phyloP scores from a whole-genome alignment of 805 yeast genomes.

The Teunomyces tritomae region DNA sequence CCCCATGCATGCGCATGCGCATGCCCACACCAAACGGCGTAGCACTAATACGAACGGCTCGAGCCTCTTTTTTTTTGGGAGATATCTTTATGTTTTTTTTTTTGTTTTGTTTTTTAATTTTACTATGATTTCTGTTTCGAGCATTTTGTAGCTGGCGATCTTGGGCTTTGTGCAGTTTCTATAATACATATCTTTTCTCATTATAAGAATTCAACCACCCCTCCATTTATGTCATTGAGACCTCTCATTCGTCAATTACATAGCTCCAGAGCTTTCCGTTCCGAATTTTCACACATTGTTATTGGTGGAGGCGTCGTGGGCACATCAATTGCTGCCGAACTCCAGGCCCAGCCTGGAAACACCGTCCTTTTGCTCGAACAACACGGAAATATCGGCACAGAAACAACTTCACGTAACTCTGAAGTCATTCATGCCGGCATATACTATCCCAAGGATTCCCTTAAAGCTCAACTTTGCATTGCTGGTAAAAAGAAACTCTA shows the following conservation, averaged over 20 bases:
- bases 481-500: constrained; percentile 73
- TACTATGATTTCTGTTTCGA: too few species aligned
- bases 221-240: neutral
- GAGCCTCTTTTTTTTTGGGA: too few species aligned
- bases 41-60: too few species aligned
- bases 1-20: too few species aligned
- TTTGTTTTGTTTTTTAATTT: too few species aligned
- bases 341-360: constrained; percentile 44
- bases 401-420: constrained; percentile 85
- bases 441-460: constrained; percentile 67
- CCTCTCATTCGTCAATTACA: neutral
- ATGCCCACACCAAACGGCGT: too few species aligned
- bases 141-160: too few species aligned
- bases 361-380: constrained; percentile 68
- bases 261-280: neutral
- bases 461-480: constrained; percentile 70
- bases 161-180: too few species aligned
- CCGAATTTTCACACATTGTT: constrained; percentile 67
- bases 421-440: constrained; percentile 93
- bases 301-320: constrained; percentile 89
- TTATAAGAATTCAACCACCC: neutral
- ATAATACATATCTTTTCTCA: too few species aligned
- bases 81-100: too few species aligned
- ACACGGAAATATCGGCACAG: constrained; percentile 64
- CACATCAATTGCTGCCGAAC: constrained; percentile 71